Evolutionary conservation across 768 basidiomycete genomes (phyloP).

Genomic region (Collybia mongolica): DNA sequence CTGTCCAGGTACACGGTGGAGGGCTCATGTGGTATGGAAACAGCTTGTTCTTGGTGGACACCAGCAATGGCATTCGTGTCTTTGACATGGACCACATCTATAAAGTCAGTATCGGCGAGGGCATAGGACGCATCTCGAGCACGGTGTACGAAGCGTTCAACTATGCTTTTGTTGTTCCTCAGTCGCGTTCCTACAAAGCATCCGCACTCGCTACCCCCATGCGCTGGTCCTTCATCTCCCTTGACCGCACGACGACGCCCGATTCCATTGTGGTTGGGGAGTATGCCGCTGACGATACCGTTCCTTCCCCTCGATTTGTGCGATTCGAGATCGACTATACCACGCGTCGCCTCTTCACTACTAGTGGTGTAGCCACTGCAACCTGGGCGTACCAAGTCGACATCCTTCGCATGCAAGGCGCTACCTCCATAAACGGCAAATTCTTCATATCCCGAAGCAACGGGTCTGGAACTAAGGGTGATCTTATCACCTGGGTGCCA

Average conservation of each 20-base stretch:
- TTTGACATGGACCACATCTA: conserved; percentile 13
- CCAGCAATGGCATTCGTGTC: conserved; percentile 12
- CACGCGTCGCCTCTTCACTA: conserved; percentile 8
- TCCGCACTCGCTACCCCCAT: conserved; percentile 6
- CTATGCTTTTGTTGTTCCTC: conserved; percentile 11
- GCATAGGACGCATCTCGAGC: conserved; percentile 9
- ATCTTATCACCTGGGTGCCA: conserved; percentile 11
- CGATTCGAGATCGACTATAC: conserved; percentile 13
- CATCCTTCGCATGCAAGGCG: conserved; percentile 13
- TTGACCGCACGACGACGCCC: conserved; percentile 12
- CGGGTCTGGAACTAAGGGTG: conserved; percentile 8
- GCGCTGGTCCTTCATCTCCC: conserved; percentile 12
- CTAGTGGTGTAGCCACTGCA: conserved; percentile 10
- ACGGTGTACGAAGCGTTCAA: conserved; percentile 11
- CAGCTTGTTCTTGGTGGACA: conserved; percentile 11
- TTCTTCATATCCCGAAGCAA: conserved; percentile 13
- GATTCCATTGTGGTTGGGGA: conserved; percentile 12
- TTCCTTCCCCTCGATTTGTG: conserved; percentile 7
- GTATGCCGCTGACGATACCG: conserved; percentile 9
- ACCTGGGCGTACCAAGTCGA: conserved; percentile 13
- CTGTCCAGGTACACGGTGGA: conserved; percentile 11
- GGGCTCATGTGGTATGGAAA: conserved; percentile 13
- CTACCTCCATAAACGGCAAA: conserved; percentile 10
- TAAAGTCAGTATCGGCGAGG: conserved; percentile 8
- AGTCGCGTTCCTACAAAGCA: conserved; percentile 8